Conservation (phyloP, 2,329 filamentous ascomycete species). For the Madurella fahalii region DNA sequence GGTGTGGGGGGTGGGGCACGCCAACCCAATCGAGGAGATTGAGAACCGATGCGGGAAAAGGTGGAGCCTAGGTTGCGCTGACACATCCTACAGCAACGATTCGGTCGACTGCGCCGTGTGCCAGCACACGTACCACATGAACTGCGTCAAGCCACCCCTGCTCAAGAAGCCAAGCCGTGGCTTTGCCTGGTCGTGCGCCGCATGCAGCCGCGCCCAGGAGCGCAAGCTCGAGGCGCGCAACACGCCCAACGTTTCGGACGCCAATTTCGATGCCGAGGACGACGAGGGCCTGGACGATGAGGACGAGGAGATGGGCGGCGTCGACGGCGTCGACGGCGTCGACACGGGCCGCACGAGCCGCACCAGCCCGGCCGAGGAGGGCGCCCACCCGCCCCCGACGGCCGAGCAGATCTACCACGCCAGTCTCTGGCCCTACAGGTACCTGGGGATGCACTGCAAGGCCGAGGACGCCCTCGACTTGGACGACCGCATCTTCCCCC, state of each 20-base stretch:
- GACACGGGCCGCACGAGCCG: constrained; percentile 43
- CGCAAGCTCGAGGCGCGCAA: constrained; percentile 85
- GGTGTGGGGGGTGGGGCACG: constrained; percentile 2
- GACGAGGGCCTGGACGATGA: constrained; percentile 65
- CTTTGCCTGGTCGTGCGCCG: constrained; percentile 96
- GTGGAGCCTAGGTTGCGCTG: constrained; percentile 23
- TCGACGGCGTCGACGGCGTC: constrained; percentile 41
- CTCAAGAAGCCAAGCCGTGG: constrained; percentile 95
- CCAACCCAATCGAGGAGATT: constrained; percentile 14
- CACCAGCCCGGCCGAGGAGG: constrained; percentile 62
- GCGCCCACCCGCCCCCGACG: constrained; percentile 58
- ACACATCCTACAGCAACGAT: constrained; percentile 62
- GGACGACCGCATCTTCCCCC: constrained; percentile 94
- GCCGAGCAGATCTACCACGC: constrained; percentile 88
- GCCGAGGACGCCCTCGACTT: constrained; percentile 95
- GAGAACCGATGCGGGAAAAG: constrained; percentile 9
- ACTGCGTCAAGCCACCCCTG: constrained; percentile 86
- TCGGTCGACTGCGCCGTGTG: constrained; percentile 97
- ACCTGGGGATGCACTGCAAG: constrained; percentile 91
- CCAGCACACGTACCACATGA: constrained; percentile 95
- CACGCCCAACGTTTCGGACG: constrained; percentile 70
- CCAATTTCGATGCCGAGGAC: constrained; percentile 61
- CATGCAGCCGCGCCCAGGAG: constrained; percentile 94
- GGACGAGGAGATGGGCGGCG: constrained; percentile 60
- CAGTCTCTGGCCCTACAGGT: constrained; percentile 93